Conservation (phyloP, 257 asterid genomes). For the Solanum bulbocastanum region DNA sequence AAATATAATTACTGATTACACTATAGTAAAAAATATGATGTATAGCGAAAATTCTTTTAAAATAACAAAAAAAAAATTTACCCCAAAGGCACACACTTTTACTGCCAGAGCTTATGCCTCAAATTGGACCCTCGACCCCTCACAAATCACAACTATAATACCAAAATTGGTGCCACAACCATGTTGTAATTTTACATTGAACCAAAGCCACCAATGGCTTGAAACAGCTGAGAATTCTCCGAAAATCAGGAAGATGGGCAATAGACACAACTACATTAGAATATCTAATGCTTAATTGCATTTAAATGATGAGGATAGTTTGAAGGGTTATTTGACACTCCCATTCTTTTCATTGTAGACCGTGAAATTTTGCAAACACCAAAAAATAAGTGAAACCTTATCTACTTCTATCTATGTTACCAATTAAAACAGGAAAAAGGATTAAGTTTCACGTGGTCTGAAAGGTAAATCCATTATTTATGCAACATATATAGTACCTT, state of each 20-base stretch:
- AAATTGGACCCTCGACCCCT: background rate
- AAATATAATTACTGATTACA: background rate
- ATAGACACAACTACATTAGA: background rate
- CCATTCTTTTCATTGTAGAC: background rate
- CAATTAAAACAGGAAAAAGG: background rate
- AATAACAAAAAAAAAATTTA: background rate
- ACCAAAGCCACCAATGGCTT: background rate
- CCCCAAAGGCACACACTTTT: background rate
- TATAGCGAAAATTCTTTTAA: background rate
- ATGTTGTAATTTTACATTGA: background rate
- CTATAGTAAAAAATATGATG: background rate
- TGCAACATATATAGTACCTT: conserved; percentile 33
- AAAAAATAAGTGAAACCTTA: background rate
- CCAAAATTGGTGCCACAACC: background rate
- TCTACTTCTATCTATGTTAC: background rate
- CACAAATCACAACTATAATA: background rate
- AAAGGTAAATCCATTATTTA: background rate
- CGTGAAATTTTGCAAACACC: background rate
- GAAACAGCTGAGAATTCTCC: background rate
- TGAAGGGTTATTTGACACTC: background rate
- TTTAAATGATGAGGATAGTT: background rate
- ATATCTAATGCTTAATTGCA: background rate
- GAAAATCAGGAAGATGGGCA: background rate
- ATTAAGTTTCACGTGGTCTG: background rate
- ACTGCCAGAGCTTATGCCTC: background rate